Evolutionary conservation across 2,329 filamentous ascomycete genomes (phyloP).

Genomic region (Neofusicoccum umdonicola): DNA sequence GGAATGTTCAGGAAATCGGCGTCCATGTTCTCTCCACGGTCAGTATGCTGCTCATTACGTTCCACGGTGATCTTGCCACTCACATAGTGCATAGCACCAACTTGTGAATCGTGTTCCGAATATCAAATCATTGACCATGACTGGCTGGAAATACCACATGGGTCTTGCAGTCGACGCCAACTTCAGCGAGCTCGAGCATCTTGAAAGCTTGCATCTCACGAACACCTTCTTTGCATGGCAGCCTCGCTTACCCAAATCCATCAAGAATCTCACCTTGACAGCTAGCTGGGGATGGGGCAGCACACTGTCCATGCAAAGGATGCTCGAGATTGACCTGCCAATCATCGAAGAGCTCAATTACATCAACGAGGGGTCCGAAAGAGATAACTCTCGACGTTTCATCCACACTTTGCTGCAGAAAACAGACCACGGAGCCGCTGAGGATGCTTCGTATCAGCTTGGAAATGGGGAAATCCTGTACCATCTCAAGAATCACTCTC

Average conservation of each 20-base stretch:
- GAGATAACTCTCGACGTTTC: neutral
- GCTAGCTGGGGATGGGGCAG: slow-evolving; percentile 1
- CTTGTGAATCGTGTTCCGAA: slow-evolving; percentile 21
- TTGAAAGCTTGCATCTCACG: neutral
- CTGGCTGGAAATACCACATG: slow-evolving; percentile 7
- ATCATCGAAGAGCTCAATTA: neutral
- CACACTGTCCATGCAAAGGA: neutral
- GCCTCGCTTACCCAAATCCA: neutral
- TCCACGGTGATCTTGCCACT: neutral
- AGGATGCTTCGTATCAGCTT: neutral
- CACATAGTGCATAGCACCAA: neutral
- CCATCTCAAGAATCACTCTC: neutral
- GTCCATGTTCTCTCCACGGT: neutral
- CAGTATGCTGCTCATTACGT: neutral
- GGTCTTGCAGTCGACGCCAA: neutral
- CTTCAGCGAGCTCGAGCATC: neutral
- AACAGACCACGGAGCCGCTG: neutral
- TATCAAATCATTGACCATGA: slow-evolving; percentile 21
- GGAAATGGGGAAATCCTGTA: neutral
- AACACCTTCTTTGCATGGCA: slow-evolving; percentile 2
- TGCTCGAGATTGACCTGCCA: neutral
- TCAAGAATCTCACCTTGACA: neutral
- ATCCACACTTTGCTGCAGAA: neutral
- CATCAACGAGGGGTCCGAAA: slow-evolving; percentile 3
- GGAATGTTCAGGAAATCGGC: neutral